Conservation (phyloP, 2,329 filamentous ascomycete genomes). For the Colletotrichum tofieldiae region DNA sequence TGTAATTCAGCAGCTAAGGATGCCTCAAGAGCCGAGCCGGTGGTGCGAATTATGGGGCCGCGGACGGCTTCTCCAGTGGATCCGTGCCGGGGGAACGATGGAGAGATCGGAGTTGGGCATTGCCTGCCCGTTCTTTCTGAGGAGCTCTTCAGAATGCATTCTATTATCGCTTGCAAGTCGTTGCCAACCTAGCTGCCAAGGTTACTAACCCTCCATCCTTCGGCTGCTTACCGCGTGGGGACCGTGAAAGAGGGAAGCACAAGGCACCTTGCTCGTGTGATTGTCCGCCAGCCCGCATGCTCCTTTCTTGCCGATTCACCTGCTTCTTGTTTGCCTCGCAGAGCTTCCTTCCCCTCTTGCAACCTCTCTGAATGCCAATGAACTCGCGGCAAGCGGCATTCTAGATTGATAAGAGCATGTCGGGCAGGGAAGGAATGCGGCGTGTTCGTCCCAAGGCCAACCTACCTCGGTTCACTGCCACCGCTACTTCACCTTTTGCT, state of each 20-base stretch:
- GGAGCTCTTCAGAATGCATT: neutral
- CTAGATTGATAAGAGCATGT: neutral
- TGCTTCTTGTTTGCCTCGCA: neutral
- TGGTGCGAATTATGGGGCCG: slow-evolving; percentile 11
- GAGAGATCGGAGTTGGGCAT: slow-evolving; percentile 2
- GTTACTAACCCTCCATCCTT: neutral
- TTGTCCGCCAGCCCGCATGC: neutral
- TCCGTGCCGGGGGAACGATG: neutral
- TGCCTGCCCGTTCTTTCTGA: neutral
- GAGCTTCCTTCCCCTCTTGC: neutral
- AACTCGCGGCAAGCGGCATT: too few relatives aligned
- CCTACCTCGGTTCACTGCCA: too few relatives aligned
- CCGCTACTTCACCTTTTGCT: neutral
- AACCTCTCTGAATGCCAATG: neutral
- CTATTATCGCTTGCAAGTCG: too few relatives aligned
- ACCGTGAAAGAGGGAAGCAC: neutral
- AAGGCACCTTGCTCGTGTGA: neutral
- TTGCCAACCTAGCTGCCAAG: neutral
- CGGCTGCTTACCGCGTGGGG: neutral
- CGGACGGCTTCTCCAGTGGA: slow-evolving; percentile 7
- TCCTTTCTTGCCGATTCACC: neutral
- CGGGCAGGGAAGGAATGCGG: neutral
- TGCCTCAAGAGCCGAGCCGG: slow-evolving; percentile 18
- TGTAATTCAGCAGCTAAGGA: neutral
- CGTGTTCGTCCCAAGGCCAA: neutral